Conservation (phyloP, 345 rosid genomes). For the Firmiana major region DNA sequence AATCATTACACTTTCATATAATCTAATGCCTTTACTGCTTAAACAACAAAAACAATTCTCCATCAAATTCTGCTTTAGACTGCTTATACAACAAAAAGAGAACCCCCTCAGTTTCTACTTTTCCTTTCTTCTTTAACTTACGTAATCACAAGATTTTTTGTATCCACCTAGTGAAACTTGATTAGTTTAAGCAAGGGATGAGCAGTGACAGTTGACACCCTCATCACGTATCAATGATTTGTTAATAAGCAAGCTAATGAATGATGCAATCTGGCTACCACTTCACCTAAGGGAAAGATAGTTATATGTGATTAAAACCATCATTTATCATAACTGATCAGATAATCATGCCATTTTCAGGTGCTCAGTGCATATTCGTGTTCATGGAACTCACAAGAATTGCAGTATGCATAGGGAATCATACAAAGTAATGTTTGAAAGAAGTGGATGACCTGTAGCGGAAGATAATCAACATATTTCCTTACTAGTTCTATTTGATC, state of each 20-base stretch:
- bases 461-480: background rate
- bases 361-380: background rate
- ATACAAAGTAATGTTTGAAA: background rate
- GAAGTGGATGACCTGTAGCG: background rate
- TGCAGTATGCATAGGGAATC: background rate
- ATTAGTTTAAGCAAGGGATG: slow-evolving; percentile 1
- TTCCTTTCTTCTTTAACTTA: background rate
- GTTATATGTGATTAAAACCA: background rate
- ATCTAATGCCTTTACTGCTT: slow-evolving; percentile 8
- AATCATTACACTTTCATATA: slow-evolving; percentile 1
- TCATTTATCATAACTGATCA: background rate
- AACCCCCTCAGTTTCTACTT: background rate
- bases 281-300: background rate
- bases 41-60: slow-evolving; percentile 16
- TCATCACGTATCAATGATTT: background rate
- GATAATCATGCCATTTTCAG: background rate
- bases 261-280: background rate
- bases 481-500: background rate
- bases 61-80: background rate
- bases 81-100: background rate
- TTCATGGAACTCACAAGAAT: background rate
- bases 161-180: slow-evolving; percentile 7
- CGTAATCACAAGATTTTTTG: background rate
- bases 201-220: background rate
- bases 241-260: background rate